Evolutionary conservation across 2,329 filamentous ascomycete genomes (phyloP), one percentile per base, ranked within the genome.

Genomic region (Penicillium crustosum): DNA sequence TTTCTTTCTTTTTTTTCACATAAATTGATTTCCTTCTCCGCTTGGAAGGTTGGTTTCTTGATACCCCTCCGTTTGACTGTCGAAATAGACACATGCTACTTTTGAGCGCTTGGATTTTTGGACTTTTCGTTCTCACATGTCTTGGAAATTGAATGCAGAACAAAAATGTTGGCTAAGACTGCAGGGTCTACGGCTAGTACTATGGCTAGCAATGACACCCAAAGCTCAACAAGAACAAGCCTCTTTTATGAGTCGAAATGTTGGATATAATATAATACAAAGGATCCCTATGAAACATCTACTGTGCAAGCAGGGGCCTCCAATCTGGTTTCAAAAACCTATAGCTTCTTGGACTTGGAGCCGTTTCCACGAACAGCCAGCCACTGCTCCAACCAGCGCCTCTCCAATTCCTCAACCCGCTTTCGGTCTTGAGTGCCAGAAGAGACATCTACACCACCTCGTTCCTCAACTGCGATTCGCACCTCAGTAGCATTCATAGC

Each of bases 401-500:
- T 70, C 65, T 75, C 65, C 31, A 64, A 61, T 33, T 54, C 55
- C 58, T 75, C 74, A 3, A 55, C 68, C 55, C 69, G 63, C 52
- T 59, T 64, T 2, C 55, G 66, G 21, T 59, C 57, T 35, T 53
- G 51, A 36, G 49, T 31, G 9, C 61, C 68, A 43, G 60, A 61
- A 21, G 61, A 60, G 36, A 73, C 63, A 56, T 73, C 74, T n/a
- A 72, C 68, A 27, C 73, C 74, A 5, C 88, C 90, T 15, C 89
- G 81, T 62, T 91, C 89, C 57, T 85, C 81, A 66, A 89, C 89
- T 15, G 90, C 90, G 58, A 91, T 81, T 59, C 78, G 76, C 21
- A 92, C 76, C 78, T 95, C 91, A 39, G 84, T 82, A 8, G 75
- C 75, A 62, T 82, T 82, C 65, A 95, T 76, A 23, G 75, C 81